A percentile compares a stretch with the other conserved stretches of the same genome.
Evolutionary conservation across 495 filamentous ascomycete species (phyloP).

Genomic region (Penicillium pulvis): DNA sequence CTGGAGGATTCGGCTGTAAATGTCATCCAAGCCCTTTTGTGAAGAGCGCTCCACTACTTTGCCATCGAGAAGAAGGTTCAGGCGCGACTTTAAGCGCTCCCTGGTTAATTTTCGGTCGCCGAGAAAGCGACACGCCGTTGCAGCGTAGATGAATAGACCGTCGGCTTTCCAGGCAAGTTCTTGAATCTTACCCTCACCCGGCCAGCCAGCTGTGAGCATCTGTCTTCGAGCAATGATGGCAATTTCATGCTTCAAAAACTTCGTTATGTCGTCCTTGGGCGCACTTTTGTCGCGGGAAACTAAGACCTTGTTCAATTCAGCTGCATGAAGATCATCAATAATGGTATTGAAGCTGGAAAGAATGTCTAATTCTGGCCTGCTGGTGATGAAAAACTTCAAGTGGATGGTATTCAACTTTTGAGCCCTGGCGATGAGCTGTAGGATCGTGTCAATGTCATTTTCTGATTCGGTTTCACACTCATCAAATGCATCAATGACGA

Average conservation of each 20-base stretch:
- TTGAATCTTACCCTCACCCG: conserved; percentile 1
- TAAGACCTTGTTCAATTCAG: background rate
- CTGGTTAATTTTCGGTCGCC: conserved; percentile 13
- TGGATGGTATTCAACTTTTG: background rate
- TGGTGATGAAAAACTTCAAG: conserved; percentile 4
- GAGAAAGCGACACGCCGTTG: conserved; percentile 29
- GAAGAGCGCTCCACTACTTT: background rate
- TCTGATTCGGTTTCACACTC: background rate
- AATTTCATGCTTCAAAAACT: background rate
- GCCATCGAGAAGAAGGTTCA: background rate
- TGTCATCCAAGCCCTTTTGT: conserved; percentile 16
- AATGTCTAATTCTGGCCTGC: conserved; percentile 5
- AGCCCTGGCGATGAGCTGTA: background rate
- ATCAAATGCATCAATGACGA: conserved; percentile 7
- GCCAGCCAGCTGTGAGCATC: background rate
- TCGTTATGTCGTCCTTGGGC: background rate
- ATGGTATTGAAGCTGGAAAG: background rate
- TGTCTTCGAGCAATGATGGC: background rate
- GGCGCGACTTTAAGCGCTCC: background rate
- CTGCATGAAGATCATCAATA: background rate
- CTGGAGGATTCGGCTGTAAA: conserved; percentile 22
- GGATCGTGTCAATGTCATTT: background rate
- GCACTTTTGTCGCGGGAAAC: background rate
- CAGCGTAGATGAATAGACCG: conserved; percentile 30
- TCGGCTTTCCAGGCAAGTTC: conserved; percentile 11